Base-by-base conservation (phyloP, 257 asterid species). In the Forsythia suspensa region DNA sequence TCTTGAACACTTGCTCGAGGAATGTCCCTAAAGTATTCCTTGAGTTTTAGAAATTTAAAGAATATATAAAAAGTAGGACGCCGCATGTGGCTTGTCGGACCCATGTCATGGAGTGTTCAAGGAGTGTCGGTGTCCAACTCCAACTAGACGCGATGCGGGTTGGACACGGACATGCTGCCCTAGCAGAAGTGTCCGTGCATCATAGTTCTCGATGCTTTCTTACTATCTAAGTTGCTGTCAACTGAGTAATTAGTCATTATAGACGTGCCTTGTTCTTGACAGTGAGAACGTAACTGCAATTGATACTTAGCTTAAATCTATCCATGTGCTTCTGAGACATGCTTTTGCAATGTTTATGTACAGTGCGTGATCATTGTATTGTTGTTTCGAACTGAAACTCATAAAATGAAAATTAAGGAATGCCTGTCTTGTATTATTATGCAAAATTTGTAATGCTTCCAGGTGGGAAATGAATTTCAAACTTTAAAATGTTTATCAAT, bases 401-500 rank as follows among this genome's bases (percentile, higher is more conserved):
- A 55, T 20, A 37, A 73, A 42, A 74, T 72, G 78, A 63, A 59
- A 42, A n/a, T n/a, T 51, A 51, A 20, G 20, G 55, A 40, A 39
- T 9, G 34, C 13, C n/a, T 5, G 9, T 52, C 24, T 29, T 5
- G 34, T 43, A 24, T 29, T 40, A 44, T 69, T 18, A 51, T 7
- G 42, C 20, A 4, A 48, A 48, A 66, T 73, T 8, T 52, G 70
- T 42, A 4, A 34, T 16, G 11, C 61, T 85, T 40, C 36, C 29
- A 10, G 52, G 66, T 34, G 52, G 73, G 72, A 72, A 78, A 55
- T 76, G 59, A 71, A 65, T 52, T 82, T 79, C 42, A 75, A 61
- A 72, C 85, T 69, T 76, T 74, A 41, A 37, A 75, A 80, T 83
- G 59, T 76, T 73, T 82, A 82, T 86, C 87, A 76, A 81, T 84